Evolutionary conservation across 805 yeast species (phyloP).

Genomic region (Debaryomyces hansenii): DNA sequence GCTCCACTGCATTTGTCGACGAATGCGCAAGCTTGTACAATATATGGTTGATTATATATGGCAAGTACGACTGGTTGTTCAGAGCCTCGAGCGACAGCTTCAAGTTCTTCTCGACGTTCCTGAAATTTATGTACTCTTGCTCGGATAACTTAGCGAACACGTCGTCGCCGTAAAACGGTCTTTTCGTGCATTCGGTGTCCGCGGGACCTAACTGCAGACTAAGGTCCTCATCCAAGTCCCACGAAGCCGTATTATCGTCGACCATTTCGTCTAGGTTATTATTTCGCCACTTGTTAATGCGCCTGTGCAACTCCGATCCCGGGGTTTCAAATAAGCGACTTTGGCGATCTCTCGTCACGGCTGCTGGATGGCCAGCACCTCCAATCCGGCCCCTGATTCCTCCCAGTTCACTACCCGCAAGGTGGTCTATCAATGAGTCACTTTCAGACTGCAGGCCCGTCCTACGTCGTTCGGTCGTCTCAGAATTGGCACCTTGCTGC

Average conservation of each 20-base stretch:
- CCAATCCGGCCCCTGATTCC: conserved; percentile 5
- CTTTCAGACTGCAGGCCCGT: background rate
- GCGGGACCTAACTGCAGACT: background rate
- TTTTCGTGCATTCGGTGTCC: background rate
- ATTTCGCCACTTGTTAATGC: conserved; percentile 21
- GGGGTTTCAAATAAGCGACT: conserved; percentile 7
- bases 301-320: conserved; percentile 7
- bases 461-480: too few species aligned
- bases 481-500: background rate
- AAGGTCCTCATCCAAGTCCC: conserved; percentile 33
- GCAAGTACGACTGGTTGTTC: conserved; percentile 1
- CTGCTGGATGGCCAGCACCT: conserved; percentile 2
- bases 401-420: conserved; percentile 10
- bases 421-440: background rate
- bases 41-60: conserved; percentile 4
- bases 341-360: conserved; percentile 12
- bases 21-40: background rate
- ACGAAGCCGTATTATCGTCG: conserved; percentile 37
- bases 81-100: conserved; percentile 3
- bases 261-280: conserved; percentile 16
- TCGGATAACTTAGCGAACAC: conserved; percentile 4
- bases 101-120: conserved; percentile 4
- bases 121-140: conserved; percentile 6
- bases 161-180: conserved; percentile 8
- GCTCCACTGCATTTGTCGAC: background rate